phyloP scores from a whole-genome alignment of 1,284 basidiomycete species.

The Microbotryum saponariae region DNA sequence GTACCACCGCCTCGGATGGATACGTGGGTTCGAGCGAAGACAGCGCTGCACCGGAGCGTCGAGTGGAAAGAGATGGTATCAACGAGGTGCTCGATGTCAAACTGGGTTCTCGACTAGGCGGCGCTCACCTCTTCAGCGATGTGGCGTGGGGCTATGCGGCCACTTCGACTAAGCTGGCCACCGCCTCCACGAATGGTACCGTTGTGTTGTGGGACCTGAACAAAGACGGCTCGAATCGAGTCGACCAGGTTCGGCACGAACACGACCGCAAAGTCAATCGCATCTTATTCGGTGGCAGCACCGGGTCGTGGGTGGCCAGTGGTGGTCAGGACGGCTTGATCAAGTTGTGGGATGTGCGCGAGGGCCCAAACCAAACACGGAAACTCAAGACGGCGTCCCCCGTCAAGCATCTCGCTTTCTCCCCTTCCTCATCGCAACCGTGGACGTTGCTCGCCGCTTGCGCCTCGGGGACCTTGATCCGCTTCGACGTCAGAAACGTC shows the following conservation, averaged over 20 bases:
- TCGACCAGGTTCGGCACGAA: conserved; percentile 29
- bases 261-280: conserved; percentile 31
- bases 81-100: conserved; percentile 22
- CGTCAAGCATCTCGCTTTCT: conserved; percentile 29
- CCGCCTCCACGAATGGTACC: conserved; percentile 28
- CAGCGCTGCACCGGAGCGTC: background rate
- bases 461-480: conserved; percentile 30
- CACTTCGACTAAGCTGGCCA: conserved; percentile 26
- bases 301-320: conserved; percentile 29
- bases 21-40: background rate
- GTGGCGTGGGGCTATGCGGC: conserved; percentile 31
- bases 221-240: conserved; percentile 12
- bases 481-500: conserved; percentile 30
- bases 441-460: conserved; percentile 31
- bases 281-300: conserved; percentile 28
- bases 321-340: conserved; percentile 32
- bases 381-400: conserved; percentile 31
- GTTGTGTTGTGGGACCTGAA: conserved; percentile 30
- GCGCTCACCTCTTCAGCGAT: conserved; percentile 23
- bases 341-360: conserved; percentile 32
- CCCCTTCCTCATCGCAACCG: conserved; percentile 28
- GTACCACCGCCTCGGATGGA: conserved; percentile 9
- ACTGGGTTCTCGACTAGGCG: conserved; percentile 15
- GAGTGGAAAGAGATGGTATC: conserved; percentile 8
- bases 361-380: conserved; percentile 12